A percentile compares a stretch with the other conserved stretches of the same genome.
Evolutionary conservation across 2,329 filamentous ascomycete species (phyloP).

Genomic region (Fusarium nanum): DNA sequence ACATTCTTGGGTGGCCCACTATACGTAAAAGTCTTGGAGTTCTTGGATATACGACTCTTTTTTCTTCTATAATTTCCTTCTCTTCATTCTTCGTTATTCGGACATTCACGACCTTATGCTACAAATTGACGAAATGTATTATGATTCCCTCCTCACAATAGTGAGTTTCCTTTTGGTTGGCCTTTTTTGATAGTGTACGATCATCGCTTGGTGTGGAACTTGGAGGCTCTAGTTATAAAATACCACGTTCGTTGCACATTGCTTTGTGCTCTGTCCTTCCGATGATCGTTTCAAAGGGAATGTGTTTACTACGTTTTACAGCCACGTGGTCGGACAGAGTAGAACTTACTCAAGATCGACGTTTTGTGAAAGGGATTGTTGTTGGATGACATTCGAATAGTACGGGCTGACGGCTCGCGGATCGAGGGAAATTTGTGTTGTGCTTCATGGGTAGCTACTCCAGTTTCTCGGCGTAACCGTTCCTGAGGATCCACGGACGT

Average conservation of each 20-base stretch:
- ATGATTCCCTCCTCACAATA: neutral
- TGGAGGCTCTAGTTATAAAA: slow-evolving; percentile 19
- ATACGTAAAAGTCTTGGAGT: slow-evolving; percentile 12
- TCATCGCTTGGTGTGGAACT: neutral
- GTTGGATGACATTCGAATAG: neutral
- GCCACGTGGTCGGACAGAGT: slow-evolving; percentile 20
- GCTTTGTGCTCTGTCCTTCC: slow-evolving; percentile 18
- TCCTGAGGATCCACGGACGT: neutral
- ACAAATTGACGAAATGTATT: slow-evolving; percentile 31
- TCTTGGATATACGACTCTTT: neutral
- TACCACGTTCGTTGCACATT: slow-evolving; percentile 32
- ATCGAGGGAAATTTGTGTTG: neutral
- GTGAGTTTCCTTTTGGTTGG: neutral
- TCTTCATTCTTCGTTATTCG: neutral
- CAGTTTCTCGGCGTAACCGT: neutral
- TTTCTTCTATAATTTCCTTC: neutral
- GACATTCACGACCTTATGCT: slow-evolving; percentile 6
- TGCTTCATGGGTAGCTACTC: neutral
- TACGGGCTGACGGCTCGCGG: neutral
- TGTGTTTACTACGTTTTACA: slow-evolving; percentile 24
- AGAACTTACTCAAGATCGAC: neutral
- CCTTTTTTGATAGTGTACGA: slow-evolving; percentile 6
- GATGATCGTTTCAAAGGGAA: slow-evolving; percentile 14
- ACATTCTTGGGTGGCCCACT: neutral
- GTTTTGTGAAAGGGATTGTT: neutral